Percentiles rank a stretch among this genome's conserved stretches.
phyloP scores from a whole-genome alignment of 2,329 filamentous ascomycete genomes.

The Claviceps capensis region DNA sequence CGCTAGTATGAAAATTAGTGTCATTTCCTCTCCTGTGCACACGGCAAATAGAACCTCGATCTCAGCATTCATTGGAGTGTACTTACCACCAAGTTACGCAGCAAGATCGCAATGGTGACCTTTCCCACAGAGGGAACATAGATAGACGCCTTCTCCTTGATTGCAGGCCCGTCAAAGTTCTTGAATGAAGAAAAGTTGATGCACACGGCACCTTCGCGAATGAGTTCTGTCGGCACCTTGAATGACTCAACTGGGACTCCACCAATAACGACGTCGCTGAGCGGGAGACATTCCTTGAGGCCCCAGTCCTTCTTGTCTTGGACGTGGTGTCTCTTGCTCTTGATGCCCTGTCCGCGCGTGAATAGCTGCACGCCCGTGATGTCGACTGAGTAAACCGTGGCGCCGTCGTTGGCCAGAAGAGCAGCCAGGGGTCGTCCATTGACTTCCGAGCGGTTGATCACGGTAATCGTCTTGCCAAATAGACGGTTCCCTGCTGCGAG shows the following conservation, averaged over 20 bases:
- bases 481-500: slow-evolving; percentile 85
- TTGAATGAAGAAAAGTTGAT: slow-evolving; percentile 96
- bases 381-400: slow-evolving; percentile 89
- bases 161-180: slow-evolving; percentile 73
- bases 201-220: slow-evolving; percentile 89
- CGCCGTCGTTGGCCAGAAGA: slow-evolving; percentile 88
- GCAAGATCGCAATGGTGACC: slow-evolving; percentile 83
- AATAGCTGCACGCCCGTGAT: slow-evolving; percentile 85
- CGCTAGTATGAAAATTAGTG: slow-evolving; percentile 25
- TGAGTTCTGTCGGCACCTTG: slow-evolving; percentile 73
- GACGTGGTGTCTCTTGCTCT: slow-evolving; percentile 75
- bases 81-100: slow-evolving; percentile 78
- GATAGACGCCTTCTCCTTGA: slow-evolving; percentile 92
- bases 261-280: slow-evolving; percentile 89
- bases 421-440: slow-evolving; percentile 88
- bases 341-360: slow-evolving; percentile 76
- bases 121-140: slow-evolving; percentile 97
- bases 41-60: neutral
- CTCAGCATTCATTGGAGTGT: neutral
- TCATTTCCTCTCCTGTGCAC: neutral
- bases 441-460: slow-evolving; percentile 93
- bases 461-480: slow-evolving; percentile 86
- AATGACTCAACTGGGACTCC: slow-evolving; percentile 80
- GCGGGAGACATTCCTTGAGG: slow-evolving; percentile 66
- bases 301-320: slow-evolving; percentile 69